Evolutionary conservation across 2,329 filamentous ascomycete genomes (phyloP).

Genomic region (Diaporthe eres): DNA sequence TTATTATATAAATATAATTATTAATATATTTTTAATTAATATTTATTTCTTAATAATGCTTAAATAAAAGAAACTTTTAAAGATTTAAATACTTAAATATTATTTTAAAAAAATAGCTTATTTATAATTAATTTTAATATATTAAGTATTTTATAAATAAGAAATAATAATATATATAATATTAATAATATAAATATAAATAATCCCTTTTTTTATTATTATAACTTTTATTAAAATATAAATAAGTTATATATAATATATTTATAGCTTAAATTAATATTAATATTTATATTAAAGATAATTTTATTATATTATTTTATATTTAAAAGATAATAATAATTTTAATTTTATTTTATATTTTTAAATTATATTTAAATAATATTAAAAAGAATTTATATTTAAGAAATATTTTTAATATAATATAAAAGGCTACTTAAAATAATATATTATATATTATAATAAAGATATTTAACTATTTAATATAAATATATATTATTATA

Average conservation of each 20-base stretch:
- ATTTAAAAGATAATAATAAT: background rate
- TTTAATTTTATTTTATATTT: background rate
- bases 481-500: background rate
- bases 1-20: background rate
- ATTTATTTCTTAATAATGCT: no score
- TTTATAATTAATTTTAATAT: background rate
- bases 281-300: background rate
- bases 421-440: background rate
- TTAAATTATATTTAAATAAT: background rate
- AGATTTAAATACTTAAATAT: background rate
- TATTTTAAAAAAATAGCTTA: background rate
- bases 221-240: background rate
- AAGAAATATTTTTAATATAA: background rate
- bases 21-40: background rate
- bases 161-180: background rate
- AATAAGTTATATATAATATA: background rate
- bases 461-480: background rate
- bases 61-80: background rate
- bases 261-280: background rate
- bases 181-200: background rate
- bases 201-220: background rate
- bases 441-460: background rate
- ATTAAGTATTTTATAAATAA: background rate
- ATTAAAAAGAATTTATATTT: background rate
- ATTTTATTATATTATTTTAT: background rate